Conservation (phyloP, 352 stramenopile genomes). For the Phytophthora pluvialis region DNA sequence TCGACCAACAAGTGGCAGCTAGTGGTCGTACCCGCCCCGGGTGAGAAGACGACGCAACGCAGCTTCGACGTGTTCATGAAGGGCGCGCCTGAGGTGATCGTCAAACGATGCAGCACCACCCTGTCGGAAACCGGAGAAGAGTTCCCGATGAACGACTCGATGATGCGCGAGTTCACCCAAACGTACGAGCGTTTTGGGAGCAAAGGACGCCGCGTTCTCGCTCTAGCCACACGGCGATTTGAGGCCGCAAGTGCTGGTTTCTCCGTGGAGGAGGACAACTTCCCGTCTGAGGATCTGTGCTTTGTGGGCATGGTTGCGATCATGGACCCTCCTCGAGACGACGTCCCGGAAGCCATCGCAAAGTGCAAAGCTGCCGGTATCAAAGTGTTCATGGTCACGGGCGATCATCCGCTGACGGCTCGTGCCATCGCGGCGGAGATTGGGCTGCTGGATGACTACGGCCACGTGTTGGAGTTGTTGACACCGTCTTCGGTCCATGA, state of each 20-base stretch:
- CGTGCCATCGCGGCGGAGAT: conserved; percentile 86
- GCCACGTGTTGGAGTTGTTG: conserved; percentile 32
- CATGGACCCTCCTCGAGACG: conserved; percentile 90
- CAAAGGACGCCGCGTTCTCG: conserved; percentile 56
- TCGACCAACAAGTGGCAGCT: conserved; percentile 77
- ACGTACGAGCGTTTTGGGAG: conserved; percentile 54
- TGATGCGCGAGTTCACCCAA: conserved; percentile 54
- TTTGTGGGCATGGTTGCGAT: conserved; percentile 94
- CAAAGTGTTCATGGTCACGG: conserved; percentile 94
- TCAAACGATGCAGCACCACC: conserved; percentile 84
- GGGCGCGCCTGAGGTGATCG: conserved; percentile 93
- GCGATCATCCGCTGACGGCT: conserved; percentile 89
- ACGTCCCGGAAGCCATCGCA: conserved; percentile 74
- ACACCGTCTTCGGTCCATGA: conserved; percentile 6
- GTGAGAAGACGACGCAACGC: conserved; percentile 19
- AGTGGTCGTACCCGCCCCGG: conserved; percentile 45
- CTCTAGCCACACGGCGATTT: conserved; percentile 49
- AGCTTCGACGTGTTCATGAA: conserved; percentile 89
- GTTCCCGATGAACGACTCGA: conserved; percentile 42
- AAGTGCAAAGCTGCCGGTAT: conserved; percentile 87
- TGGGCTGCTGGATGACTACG: conserved; percentile 69
- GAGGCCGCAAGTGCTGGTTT: conserved; percentile 22
- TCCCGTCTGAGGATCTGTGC: conserved; percentile 42
- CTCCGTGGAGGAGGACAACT: conserved; percentile 46
- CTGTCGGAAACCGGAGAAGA: conserved; percentile 60